Base-by-base conservation (phyloP, 1,139 yeast genomes). In the Geotrichum fermentans region DNA sequence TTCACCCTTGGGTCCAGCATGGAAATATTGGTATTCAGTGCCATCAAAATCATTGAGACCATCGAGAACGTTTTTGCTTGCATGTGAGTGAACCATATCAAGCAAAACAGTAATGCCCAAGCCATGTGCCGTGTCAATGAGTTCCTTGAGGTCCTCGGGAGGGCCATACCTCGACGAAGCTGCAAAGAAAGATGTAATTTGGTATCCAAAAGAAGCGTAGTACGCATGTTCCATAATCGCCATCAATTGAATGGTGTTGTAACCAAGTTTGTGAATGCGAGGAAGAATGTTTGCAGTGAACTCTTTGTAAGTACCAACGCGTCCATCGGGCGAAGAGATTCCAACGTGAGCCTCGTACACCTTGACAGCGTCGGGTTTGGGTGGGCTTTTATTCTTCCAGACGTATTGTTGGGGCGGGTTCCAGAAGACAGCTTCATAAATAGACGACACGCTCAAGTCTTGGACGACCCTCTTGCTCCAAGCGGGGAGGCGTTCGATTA, bases 191-290 rank as follows among this genome's bases (percentile, higher is more conserved):
- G 84, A 86, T 35, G 97, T 90, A 30, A 92, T 82, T 66, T 92
- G 98, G 66, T 92, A 92, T 5, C 98, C 98, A 66, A 92, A 92
- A 0, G 96, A 87, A 1, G 97, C 98, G 64, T 92, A 92, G 67
- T 92, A 92, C 1, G 98, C 97, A 65, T 92, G 98, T 67, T 92
- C 98, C 98, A 92, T 92, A 45, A 92, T 77, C 0, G 98, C 97
- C 98, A 92, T 92, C 62, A 92, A 74, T 68, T 92, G 98, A 58
- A 92, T 84, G 6, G 96, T 82, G 64, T 92, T 88, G 67, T 92
- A 92, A 24, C 97, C 97, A 55, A 90, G 73, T 55, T 82, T 77
- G 59, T 79, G 80, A 58, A 92, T 86, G 40, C 84, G 74, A 14
- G 98, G 98, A 54, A 92, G 74, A 14, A 89, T 74, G 56, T 86